Percentiles rank a stretch among this genome's conserved stretches.
Evolutionary conservation across 2,329 filamentous ascomycete species (phyloP).

Genomic region (Fusarium secorum): DNA sequence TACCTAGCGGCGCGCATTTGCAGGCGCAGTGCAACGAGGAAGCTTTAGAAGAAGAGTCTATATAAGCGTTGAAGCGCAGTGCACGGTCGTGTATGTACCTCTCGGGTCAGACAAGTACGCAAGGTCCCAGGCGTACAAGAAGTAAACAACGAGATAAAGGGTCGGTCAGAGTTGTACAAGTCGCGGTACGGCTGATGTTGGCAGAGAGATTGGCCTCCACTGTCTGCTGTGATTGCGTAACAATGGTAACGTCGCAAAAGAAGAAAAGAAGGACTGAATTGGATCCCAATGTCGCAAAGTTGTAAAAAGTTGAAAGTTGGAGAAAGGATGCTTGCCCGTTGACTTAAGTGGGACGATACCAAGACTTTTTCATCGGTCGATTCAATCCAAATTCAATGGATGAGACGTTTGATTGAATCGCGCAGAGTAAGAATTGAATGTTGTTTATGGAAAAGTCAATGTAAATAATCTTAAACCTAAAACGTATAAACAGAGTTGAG

Average conservation of each 20-base stretch:
- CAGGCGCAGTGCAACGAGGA: conserved; percentile 24
- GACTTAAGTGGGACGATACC: conserved; percentile 27
- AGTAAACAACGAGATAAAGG: conserved; percentile 20
- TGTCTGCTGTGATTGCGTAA: background rate
- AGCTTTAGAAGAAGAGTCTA: background rate
- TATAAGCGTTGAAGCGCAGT: conserved; percentile 14
- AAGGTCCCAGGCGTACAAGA: conserved; percentile 25
- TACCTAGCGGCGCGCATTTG: conserved; percentile 33
- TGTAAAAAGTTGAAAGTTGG: conserved; percentile 29
- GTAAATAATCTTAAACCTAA: conserved; percentile 28
- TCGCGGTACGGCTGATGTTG: background rate
- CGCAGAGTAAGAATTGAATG: background rate
- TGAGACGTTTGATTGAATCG: background rate
- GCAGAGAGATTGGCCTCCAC: background rate
- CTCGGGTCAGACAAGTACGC: conserved; percentile 18
- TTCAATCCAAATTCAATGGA: background rate
- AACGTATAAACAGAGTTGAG: background rate
- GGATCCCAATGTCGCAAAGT: background rate
- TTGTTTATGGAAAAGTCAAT: conserved; percentile 17
- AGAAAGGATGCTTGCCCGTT: conserved; percentile 6
- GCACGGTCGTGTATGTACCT: conserved; percentile 10
- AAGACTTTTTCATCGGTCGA: conserved; percentile 4
- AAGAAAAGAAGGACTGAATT: background rate
- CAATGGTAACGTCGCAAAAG: background rate
- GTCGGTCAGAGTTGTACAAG: conserved; percentile 6